phyloP scores from a whole-genome alignment of 768 basidiomycete genomes.

The Daedalea quercina region DNA sequence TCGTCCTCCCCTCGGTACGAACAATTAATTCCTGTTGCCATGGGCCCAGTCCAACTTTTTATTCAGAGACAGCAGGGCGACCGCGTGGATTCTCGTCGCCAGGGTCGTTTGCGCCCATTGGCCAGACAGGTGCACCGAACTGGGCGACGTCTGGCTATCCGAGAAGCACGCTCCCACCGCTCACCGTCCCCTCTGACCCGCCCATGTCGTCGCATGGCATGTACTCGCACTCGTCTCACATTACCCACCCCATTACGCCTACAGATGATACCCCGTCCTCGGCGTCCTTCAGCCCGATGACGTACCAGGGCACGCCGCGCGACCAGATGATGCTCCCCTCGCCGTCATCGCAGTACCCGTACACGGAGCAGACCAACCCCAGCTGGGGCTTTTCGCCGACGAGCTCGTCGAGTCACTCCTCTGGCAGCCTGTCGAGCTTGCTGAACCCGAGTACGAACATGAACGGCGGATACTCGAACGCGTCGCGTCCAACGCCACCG shows the following conservation, averaged over 20 bases:
- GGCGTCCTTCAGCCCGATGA: conserved; percentile 33
- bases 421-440: conserved; percentile 67
- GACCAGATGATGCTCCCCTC: conserved; percentile 30
- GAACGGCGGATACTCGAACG: conserved; percentile 56
- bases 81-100: conserved; percentile 72
- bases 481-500: conserved; percentile 23
- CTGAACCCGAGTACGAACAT: conserved; percentile 59
- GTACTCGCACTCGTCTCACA: conserved; percentile 56
- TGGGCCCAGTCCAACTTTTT: not conserved
- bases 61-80: conserved; percentile 24
- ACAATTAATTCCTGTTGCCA: conserved; percentile 29
- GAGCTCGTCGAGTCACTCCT: conserved; percentile 54
- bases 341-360: conserved; percentile 55
- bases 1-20: conserved; percentile 69
- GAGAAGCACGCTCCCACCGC: conserved; percentile 62
- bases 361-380: conserved; percentile 53
- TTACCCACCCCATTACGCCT: conserved; percentile 61
- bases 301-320: conserved; percentile 22
- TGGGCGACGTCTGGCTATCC: conserved; percentile 54
- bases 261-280: conserved; percentile 61
- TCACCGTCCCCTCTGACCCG: conserved; percentile 77
- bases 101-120: conserved; percentile 69
- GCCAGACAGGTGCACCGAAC: conserved; percentile 45
- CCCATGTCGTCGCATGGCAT: conserved; percentile 52
- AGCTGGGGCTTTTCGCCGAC: conserved; percentile 47